A percentile compares a stretch with the other conserved stretches of the same genome.
phyloP scores from a whole-genome alignment of 129 eudicot genomes.

The Gnaphalium uliginosum region DNA sequence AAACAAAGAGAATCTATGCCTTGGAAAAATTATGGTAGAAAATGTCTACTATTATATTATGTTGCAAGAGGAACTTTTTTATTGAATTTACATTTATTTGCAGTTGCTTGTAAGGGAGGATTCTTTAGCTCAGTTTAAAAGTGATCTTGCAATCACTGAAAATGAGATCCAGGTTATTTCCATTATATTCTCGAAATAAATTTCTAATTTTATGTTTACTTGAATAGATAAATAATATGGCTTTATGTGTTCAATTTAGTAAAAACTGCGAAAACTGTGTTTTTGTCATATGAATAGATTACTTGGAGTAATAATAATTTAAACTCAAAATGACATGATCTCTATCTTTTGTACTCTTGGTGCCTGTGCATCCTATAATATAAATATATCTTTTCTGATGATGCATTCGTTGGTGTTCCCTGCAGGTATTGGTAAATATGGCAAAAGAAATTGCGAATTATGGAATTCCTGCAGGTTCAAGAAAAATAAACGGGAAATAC shows the following conservation, averaged over 20 bases:
- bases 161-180: slow-evolving; percentile 64
- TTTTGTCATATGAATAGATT: slow-evolving; percentile 1
- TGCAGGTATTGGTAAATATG: slow-evolving; percentile 71
- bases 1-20: not conserved
- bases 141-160: slow-evolving; percentile 71
- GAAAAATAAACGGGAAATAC: slow-evolving; percentile 81
- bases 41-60: not conserved
- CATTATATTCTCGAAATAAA: not conserved
- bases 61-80: slow-evolving; percentile 11
- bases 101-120: slow-evolving; percentile 79
- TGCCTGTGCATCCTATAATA: not conserved
- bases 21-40: not conserved
- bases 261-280: not conserved
- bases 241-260: not conserved
- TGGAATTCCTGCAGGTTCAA: slow-evolving; percentile 71
- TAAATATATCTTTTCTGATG: not conserved
- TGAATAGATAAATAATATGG: not conserved
- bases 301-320: not conserved
- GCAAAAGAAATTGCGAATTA: slow-evolving; percentile 78
- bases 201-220: slow-evolving; percentile 14
- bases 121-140: slow-evolving; percentile 62
- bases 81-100: slow-evolving; percentile 19
- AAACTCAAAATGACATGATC: not conserved
- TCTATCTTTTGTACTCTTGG: not conserved
- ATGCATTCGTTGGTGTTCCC: slow-evolving; percentile 11